A percentile compares a stretch with the other conserved stretches of the same genome.
phyloP scores from a whole-genome alignment of 2,329 filamentous ascomycete genomes.

The Fusarium proliferatum region DNA sequence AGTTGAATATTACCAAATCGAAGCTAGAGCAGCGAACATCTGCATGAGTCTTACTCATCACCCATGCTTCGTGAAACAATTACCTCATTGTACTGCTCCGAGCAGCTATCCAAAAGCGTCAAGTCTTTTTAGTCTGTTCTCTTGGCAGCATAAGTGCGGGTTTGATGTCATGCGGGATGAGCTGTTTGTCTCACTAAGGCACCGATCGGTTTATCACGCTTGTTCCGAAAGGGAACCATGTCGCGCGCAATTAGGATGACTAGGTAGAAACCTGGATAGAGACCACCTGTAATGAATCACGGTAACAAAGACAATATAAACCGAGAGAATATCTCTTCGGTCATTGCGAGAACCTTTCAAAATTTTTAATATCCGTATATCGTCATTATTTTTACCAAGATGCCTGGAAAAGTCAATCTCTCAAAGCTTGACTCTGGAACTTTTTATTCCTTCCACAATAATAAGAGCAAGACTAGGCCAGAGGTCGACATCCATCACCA shows the following conservation, averaged over 20 bases:
- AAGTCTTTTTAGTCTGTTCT: accelerated
- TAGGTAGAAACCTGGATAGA: not conserved
- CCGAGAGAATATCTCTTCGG: accelerated
- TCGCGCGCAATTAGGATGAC: not conserved
- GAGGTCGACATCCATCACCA: not conserved
- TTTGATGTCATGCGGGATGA: not conserved
- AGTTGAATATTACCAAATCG: not conserved
- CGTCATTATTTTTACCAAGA: not conserved
- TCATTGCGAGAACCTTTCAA: accelerated
- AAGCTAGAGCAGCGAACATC: not conserved
- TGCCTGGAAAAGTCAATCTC: not conserved
- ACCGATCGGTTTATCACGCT: not conserved
- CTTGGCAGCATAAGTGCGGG: not conserved
- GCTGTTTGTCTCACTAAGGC: not conserved
- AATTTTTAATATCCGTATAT: accelerated
- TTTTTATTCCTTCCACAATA: not conserved
- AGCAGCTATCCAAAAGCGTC: no score
- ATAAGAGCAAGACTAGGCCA: not conserved
- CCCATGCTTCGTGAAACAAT: not conserved
- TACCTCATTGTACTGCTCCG: not conserved
- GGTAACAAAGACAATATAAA: no score
- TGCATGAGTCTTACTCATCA: not conserved
- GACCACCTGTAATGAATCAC: accelerated
- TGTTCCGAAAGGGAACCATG: not conserved
- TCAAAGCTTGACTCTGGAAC: not conserved